Conservation (phyloP, 2,329 filamentous ascomycete genomes). For the Fusarium multiceps region DNA sequence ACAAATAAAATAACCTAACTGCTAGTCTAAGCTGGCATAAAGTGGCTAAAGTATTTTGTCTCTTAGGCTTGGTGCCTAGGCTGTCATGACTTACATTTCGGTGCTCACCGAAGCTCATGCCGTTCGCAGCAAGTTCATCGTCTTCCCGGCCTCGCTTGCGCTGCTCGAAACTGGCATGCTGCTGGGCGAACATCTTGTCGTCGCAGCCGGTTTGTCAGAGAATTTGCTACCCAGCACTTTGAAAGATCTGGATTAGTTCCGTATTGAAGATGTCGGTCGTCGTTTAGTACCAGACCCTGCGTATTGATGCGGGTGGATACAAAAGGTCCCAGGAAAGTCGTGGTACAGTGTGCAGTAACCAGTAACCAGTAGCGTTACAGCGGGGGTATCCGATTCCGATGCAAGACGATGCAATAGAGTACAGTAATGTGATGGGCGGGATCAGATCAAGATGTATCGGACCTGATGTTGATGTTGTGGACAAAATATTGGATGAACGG, state of each 20-base stretch:
- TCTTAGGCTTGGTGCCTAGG: background rate
- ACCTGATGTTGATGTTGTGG: background rate
- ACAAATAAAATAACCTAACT: background rate
- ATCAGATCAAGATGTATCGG: slow-evolving; percentile 4
- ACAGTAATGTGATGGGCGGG: slow-evolving; percentile 17
- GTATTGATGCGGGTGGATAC: slow-evolving; percentile 44
- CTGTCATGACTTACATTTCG: slow-evolving; percentile 57
- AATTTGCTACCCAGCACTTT: slow-evolving; percentile 1
- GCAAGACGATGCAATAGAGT: slow-evolving; percentile 20
- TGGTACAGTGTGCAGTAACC: slow-evolving; percentile 2
- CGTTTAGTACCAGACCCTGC: slow-evolving; percentile 35
- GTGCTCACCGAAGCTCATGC: slow-evolving; percentile 61
- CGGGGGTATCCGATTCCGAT: slow-evolving; percentile 35
- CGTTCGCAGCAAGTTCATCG: slow-evolving; percentile 52
- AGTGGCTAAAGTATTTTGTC: background rate
- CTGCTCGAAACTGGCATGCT: slow-evolving; percentile 47
- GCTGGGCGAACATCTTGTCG: slow-evolving; percentile 53
- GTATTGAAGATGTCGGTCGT: slow-evolving; percentile 11
- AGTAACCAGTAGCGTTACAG: slow-evolving; percentile 7
- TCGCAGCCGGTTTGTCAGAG: background rate
- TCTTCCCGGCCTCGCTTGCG: slow-evolving; percentile 62
- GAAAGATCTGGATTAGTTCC: background rate
- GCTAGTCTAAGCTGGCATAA: background rate
- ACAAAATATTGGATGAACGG: slow-evolving; percentile 18
- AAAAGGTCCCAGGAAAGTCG: slow-evolving; percentile 24